These are phyloP conservation scores for Fistulina hepatica DNA, from an alignment of 1,284 basidiomycete genomes.

Conservation along the genomic window DNA sequence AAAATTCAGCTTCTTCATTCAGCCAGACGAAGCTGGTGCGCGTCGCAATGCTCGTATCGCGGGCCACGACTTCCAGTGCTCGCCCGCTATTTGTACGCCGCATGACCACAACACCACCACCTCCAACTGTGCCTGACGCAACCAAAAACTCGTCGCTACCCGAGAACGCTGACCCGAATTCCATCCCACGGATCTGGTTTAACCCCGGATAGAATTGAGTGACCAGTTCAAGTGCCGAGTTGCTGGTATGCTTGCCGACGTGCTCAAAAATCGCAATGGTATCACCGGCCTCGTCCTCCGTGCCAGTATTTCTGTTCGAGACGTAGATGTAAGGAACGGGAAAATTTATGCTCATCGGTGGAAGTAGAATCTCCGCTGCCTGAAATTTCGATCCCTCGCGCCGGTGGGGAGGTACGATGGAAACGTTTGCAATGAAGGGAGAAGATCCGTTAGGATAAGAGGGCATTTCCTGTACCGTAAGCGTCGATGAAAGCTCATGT, in stretches of 20 bases:
- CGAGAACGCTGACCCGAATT: slow-evolving; percentile 30
- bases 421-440: slow-evolving; percentile 38
- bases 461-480: slow-evolving; percentile 53
- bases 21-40: slow-evolving; percentile 44
- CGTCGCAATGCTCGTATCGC: slow-evolving; percentile 37
- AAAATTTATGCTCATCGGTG: slow-evolving; percentile 35
- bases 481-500: slow-evolving; percentile 53
- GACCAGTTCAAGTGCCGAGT: slow-evolving; percentile 26
- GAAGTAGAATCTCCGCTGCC: slow-evolving; percentile 51
- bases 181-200: slow-evolving; percentile 49
- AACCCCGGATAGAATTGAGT: slow-evolving; percentile 49
- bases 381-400: slow-evolving; percentile 38
- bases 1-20: no score
- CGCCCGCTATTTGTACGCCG: slow-evolving; percentile 9
- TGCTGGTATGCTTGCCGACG: background rate
- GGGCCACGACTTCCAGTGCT: slow-evolving; percentile 18
- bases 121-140: slow-evolving; percentile 9
- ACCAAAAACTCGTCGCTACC: slow-evolving; percentile 33
- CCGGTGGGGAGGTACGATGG: slow-evolving; percentile 42
- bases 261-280: slow-evolving; percentile 13
- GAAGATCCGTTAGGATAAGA: slow-evolving; percentile 36
- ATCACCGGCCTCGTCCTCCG: slow-evolving; percentile 11
- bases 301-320: slow-evolving; percentile 31
- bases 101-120: slow-evolving; percentile 12
- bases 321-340: slow-evolving; percentile 47